Evolutionary conservation across 495 filamentous ascomycete species (phyloP).

Genomic region (Bryoglossum gracile): DNA sequence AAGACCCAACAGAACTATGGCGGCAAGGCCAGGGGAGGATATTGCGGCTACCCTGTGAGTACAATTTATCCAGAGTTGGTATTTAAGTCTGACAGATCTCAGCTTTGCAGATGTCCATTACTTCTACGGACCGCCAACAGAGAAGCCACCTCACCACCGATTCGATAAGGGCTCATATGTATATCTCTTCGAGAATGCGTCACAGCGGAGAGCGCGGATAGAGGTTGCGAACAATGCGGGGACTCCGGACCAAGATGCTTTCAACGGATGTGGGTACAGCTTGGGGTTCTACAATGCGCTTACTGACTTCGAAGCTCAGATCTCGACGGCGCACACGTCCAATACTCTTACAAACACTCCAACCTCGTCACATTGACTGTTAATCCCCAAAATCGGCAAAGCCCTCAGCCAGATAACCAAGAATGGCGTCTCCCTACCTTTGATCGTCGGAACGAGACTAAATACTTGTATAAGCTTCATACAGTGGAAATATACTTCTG

Average conservation of each 20-base stretch:
- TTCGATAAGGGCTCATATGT: constrained; percentile 88
- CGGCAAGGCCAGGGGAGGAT: constrained; percentile 70
- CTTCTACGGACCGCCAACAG: constrained; percentile 66
- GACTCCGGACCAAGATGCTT: constrained; percentile 81
- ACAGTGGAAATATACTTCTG: constrained; percentile 89
- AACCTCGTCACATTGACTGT: constrained; percentile 70
- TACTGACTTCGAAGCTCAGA: constrained; percentile 34
- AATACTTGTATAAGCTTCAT: constrained; percentile 69
- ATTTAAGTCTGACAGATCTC: constrained; percentile 9
- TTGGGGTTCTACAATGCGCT: neutral
- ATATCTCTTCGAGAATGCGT: constrained; percentile 74
- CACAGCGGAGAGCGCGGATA: constrained; percentile 58
- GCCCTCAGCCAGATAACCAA: constrained; percentile 29
- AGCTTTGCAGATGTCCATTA: constrained; percentile 91
- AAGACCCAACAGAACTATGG: constrained; percentile 58
- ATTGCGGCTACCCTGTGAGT: constrained; percentile 73
- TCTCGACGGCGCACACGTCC: constrained; percentile 56
- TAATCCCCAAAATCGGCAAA: constrained; percentile 41
- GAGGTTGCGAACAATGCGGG: constrained; percentile 88
- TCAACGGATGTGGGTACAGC: constrained; percentile 64
- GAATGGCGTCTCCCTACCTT: constrained; percentile 76
- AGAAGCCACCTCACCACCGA: constrained; percentile 69
- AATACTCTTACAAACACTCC: constrained; percentile 72
- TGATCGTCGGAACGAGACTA: constrained; percentile 60
- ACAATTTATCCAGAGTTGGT: neutral